Evolutionary conservation across 2,329 filamentous ascomycete species (phyloP), one percentile per base, ranked within the genome.

Genomic region (Clarireedia homoeocarpa): DNA sequence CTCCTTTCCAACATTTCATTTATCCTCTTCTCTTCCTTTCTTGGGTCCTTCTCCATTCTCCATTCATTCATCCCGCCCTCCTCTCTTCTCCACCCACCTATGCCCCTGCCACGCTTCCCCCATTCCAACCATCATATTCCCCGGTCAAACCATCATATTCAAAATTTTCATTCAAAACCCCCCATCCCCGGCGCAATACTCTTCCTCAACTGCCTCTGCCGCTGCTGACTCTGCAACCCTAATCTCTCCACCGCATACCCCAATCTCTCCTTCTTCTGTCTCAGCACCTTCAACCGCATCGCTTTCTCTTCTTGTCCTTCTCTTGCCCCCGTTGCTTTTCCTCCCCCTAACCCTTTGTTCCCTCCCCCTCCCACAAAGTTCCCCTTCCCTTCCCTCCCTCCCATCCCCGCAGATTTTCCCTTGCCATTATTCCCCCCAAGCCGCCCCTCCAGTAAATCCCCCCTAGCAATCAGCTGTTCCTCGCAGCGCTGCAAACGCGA

Each of bases 171-270:
- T 2, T 45, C 20, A 17, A 45, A 45, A 6, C 42, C 42, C 20
- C n/a, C 42, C 20, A 17, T 30, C 27, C 27, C 27, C 30, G 52
- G 52, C 38, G 83, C 84, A 81, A 88, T 85, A 69, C 84, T 88
- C 80, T 85, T 88, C 69, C 85, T 79, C 72, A 89, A 70, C 67
- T 88, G 84, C 63, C 85, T 77, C 71, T 88, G 81, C 68, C 80
- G 74, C 72, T 89, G 85, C 60, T 79, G 81, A 55, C 81, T 82
- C 71, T 89, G 84, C 69, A 89, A 63, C 67, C 82, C 79, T 67
- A 89, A 67, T 58, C 85, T 76, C 62, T 87, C 84, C 57, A 89
- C 84, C 15, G 84, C 82, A 75, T 87, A 88, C 63, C 81, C 81
- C 65, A 89, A 68, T 51, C 85, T 74, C 67, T 88, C 84, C 70